Conservation (phyloP, 192 early-diverging fungal species). For the Hyaloraphidium curvatum region DNA sequence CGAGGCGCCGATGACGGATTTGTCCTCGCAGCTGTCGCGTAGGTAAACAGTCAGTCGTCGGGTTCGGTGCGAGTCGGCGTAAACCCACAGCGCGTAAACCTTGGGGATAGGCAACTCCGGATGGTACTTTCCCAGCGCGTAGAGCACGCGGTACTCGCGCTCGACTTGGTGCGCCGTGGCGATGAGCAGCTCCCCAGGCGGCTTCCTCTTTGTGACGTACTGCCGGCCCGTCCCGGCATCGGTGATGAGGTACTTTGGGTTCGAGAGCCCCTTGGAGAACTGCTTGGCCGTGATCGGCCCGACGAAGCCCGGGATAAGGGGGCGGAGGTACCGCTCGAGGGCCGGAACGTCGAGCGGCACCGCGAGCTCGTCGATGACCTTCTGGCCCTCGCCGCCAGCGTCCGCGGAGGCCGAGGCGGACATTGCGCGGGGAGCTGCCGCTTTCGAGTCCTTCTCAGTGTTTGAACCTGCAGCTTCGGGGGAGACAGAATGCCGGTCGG, state of each 20-base stretch:
- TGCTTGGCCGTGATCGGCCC: neutral
- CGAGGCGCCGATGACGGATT: slow-evolving; percentile 60
- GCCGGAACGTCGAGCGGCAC: neutral
- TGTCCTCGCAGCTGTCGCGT: slow-evolving; percentile 72
- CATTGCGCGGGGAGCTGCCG: too few relatives aligned
- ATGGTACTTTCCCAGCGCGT: slow-evolving; percentile 52
- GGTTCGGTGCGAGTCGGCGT: too few relatives aligned
- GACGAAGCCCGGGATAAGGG: neutral
- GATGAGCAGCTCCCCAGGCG: slow-evolving; percentile 63
- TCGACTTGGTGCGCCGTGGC: slow-evolving; percentile 84
- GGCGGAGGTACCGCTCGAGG: neutral
- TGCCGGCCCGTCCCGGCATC: neutral
- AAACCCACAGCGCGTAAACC: slow-evolving; percentile 63
- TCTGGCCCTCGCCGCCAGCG: too few relatives aligned
- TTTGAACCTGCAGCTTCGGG: too few relatives aligned
- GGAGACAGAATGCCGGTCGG: too few relatives aligned
- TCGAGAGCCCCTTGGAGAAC: neutral
- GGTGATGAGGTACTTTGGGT: slow-evolving; percentile 1
- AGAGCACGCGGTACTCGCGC: slow-evolving; percentile 65
- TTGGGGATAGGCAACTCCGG: slow-evolving; percentile 16
- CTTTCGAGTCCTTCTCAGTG: too few relatives aligned
- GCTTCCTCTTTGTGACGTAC: slow-evolving; percentile 84
- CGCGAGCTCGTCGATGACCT: too few relatives aligned
- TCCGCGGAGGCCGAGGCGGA: too few relatives aligned
- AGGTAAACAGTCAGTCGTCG: too few relatives aligned